Evolutionary conservation across 2,329 filamentous ascomycete genomes (phyloP).

Genomic region (Gnomoniopsis smithogilvyi): DNA sequence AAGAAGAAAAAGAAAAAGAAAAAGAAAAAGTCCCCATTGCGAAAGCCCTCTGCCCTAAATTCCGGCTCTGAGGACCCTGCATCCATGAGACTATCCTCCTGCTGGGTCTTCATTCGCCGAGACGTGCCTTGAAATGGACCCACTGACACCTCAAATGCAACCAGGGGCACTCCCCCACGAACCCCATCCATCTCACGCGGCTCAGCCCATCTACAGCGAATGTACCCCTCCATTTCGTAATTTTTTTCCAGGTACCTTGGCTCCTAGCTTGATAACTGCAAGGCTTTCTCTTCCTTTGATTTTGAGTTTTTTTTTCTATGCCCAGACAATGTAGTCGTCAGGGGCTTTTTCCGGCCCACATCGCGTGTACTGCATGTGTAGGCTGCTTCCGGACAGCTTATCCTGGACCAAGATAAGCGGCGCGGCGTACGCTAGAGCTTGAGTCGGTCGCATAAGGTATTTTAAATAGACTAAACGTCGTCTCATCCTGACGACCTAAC

Average conservation of each 20-base stretch:
- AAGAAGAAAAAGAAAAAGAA: background rate
- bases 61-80: background rate
- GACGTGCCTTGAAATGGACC: background rate
- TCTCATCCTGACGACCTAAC: background rate
- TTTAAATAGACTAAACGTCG: background rate
- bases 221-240: background rate
- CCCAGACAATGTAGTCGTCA: background rate
- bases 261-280: background rate
- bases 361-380: background rate
- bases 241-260: slow-evolving; percentile 2
- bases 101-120: background rate
- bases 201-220: slow-evolving; percentile 12
- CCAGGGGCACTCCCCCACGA: background rate
- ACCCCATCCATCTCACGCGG: slow-evolving; percentile 3
- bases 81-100: background rate
- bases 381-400: slow-evolving; percentile 7
- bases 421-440: background rate
- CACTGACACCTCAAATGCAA: background rate
- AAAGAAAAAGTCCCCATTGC: background rate
- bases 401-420: slow-evolving; percentile 3
- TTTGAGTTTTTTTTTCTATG: background rate
- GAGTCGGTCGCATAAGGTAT: background rate
- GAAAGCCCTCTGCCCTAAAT: background rate
- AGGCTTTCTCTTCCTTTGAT: background rate
- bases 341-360: background rate